Conservation (phyloP, 176 grass and related monocot species). For the Microstegium vimineum region DNA sequence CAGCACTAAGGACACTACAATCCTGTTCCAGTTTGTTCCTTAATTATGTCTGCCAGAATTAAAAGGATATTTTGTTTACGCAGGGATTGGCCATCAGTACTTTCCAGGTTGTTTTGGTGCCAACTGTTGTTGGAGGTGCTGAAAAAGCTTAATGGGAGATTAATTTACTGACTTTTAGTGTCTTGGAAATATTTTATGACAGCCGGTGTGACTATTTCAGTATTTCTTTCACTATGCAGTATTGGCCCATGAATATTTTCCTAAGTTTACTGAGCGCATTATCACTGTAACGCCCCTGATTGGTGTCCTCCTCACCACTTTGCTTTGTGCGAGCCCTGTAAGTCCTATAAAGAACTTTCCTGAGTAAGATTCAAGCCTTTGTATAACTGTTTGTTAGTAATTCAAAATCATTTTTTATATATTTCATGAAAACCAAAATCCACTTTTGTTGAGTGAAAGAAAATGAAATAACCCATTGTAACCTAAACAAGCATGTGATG, state of each 20-base stretch:
- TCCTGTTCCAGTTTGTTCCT: neutral
- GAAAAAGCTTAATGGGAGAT: constrained; percentile 19
- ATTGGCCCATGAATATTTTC: constrained; percentile 83
- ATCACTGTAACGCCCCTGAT: constrained; percentile 74
- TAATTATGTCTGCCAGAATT: neutral
- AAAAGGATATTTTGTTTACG: constrained; percentile 8
- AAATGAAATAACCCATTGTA: neutral
- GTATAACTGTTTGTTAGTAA: neutral
- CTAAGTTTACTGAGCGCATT: constrained; percentile 78
- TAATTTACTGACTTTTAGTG: neutral
- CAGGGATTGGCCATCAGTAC: constrained; percentile 97
- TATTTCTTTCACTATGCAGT: constrained; percentile 54
- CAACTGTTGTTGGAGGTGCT: constrained; percentile 86
- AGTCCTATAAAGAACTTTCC: constrained; percentile 34
- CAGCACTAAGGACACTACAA: constrained; percentile 60
- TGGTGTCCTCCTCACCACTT: constrained; percentile 87
- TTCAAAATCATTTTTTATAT: neutral
- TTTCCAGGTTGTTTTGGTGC: constrained; percentile 94
- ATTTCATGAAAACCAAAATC: neutral
- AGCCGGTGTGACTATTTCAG: constrained; percentile 19
- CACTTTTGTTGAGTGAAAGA: neutral
- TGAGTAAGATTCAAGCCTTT: constrained; percentile 17
- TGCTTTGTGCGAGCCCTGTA: constrained; percentile 97
- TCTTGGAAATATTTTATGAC: constrained; percentile 7
- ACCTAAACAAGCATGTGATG: neutral